Base-by-base conservation (phyloP, 2,329 filamentous ascomycete genomes). In the Xylaria digitata region DNA sequence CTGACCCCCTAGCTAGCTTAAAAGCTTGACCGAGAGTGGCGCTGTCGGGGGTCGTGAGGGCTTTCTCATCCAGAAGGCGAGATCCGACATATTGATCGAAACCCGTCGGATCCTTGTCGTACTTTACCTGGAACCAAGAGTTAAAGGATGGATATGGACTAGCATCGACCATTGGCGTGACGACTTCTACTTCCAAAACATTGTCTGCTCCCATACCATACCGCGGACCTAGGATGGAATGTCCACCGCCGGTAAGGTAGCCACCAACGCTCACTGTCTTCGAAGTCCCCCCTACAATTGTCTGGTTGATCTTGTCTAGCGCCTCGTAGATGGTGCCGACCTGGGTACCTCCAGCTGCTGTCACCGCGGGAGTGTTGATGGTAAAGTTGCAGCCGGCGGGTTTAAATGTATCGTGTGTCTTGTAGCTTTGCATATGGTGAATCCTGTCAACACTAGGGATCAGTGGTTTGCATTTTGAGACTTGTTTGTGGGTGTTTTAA, bases 161-260 rank as follows among this genome's bases (percentile, higher is more conserved):
- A 1, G 73, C 42, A 8, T 59, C 54, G 0, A 68, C 46, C 3
- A 72, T 71, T 0, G 84, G 84, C 0, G 84, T 85, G 0, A 91
- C 83, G 0, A 89, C 78, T 34, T 88, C 83, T 77, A 86, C 82
- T 70, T 89, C 82, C 3, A 91, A 76, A 1, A 88, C 85, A 48
- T 90, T 84, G 70, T 91, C 89, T 0, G 85, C 87, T 1, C 79
- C 89, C n/a, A 92, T 76, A 0, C 89, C 89, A 68, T 85, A 85
- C 1, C 78, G 80, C 0, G 86, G 83, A 0, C 80, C 78, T 1
- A 90, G 77, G 0, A 85, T 75, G 0, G 82, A 84, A 74, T 91
- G 89, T 0, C 89, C 89, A 1, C 86, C 89, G 0, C 88, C 88
- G 15, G 87, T 86, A 2, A 84, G 79, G 59, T 87, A 91, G 0